Evolutionary conservation across 352 stramenopile genomes (phyloP), one percentile per base, ranked within the genome.

Genomic region (Phytophthora pinifolia): DNA sequence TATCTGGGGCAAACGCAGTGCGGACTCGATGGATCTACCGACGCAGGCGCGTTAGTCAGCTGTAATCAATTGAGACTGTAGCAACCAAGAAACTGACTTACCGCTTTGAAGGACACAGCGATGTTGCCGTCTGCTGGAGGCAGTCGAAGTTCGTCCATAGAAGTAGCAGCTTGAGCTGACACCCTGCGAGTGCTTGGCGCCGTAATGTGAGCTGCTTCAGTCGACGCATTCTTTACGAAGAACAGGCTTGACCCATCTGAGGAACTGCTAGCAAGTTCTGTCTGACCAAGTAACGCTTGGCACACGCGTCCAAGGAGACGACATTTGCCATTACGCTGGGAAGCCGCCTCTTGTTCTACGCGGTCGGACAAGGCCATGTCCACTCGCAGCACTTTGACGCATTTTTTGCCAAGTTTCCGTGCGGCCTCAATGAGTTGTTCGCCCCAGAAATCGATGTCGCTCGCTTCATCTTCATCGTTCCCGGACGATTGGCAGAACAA

Each of bases 1-100:
- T 37, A 9, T 66, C 46, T 17, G 4, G 2, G 9, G 25, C 25
- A 44, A 61, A 56, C 15, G 50, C 45, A 2, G 55, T 53, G 7
- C 58, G 64, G 8, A 83, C 39, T 9, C 61, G 67, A 15, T 72
- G 59, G 10, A 76, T 67, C 67, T 83, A 37, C 5, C 42, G 12
- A 29, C 12, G 58, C 9, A 62, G 14, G 8, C 42, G 5, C 6
- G 34, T 59, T 37, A 62, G 48, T 15, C 25, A 37, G 13, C 1
- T 27, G 4, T 33, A 53, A 58, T 31, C 2, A 9, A n/a, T 9
- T 33, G 15, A 20, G 17, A 35, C 8, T 31, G 18, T 10, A 13
- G 39, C 2, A 2, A 50, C n/a, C 6, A 15, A 55, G 10, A 7
- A 10, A 18, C 27, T 27, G 9, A 58, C 65, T 42, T 53, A 78